Evolutionary conservation across 345 rosid species (phyloP), one percentile per base, ranked within the genome.

Genomic region (Geranium rotundifolium): DNA sequence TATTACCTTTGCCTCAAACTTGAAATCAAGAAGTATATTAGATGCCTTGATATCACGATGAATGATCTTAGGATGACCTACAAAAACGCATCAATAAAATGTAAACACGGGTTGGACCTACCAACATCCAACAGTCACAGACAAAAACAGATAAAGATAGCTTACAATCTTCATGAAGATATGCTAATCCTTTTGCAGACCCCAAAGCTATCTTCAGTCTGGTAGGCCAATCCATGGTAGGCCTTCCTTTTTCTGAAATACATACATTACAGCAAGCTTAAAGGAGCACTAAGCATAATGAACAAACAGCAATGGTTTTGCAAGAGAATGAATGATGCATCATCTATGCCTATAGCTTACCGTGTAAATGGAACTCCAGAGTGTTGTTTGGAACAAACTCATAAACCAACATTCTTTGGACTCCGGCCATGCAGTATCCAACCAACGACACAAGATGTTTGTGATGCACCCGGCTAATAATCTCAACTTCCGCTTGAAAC

Each of bases 131-230:
- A 39, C 54, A 31, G 17, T 19, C 10, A 55, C 34, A 65, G 29
- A 59, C 13, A 65, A 1, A 64, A 56, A 34, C 27, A 12, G 37
- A 19, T 59, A 37, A 23, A 54, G 5, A 58, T n/a, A 63, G 68
- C 88, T 75, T 78, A 86, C 98, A 92, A 78, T 92, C 98, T 84
- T 92, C 98, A 71, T 92, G 98, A 68, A 92, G 87, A 75, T 92
- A 92, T 6, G 96, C 93, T 57, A 92, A 84, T 65, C 98, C 98
- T 81, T 84, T 92, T 4, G 96, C 96, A 72, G 98, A 82, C n/a
- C 98, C 96, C 75, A 87, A 62, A 15, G 98, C 96, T 79, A 91
- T 89, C 77, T 67, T 91, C 68, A 86, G 75, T 68, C 98, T 84
- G 1, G 86, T 76, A 5, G 79, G 65, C 90, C 92, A 91, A 39